phyloP scores from a whole-genome alignment of 2,329 filamentous ascomycete genomes.

The Plectosphaerella plurivora region DNA sequence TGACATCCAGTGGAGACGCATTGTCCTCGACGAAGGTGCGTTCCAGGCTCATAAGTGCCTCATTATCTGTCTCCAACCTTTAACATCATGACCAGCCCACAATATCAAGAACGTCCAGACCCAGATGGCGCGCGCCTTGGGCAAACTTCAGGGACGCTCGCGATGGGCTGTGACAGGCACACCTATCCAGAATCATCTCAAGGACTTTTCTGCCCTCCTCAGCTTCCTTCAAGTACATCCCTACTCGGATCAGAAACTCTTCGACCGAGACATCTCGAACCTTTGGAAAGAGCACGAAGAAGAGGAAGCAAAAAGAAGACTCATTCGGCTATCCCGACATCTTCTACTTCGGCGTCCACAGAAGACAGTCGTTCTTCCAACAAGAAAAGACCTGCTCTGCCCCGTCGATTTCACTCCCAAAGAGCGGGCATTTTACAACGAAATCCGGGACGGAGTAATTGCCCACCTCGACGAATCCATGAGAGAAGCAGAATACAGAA shows the following conservation, averaged over 20 bases:
- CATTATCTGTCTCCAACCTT: neutral
- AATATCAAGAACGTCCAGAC: conserved; percentile 30
- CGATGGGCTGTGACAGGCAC: conserved; percentile 46
- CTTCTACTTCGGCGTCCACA: conserved; percentile 36
- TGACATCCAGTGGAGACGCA: conserved; percentile 27
- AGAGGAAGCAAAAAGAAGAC: conserved; percentile 29
- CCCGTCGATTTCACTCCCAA: conserved; percentile 27
- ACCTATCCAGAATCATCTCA: conserved; percentile 40
- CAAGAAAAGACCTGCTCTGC: conserved; percentile 23
- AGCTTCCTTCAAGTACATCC: conserved; percentile 37
- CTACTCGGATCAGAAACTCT: conserved; percentile 29
- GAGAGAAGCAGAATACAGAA: neutral
- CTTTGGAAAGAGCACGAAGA: conserved; percentile 32
- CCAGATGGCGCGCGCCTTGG: conserved; percentile 29
- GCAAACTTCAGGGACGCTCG: conserved; percentile 25
- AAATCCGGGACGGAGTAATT: conserved; percentile 19
- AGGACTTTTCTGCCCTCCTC: conserved; percentile 36
- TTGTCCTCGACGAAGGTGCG: conserved; percentile 35
- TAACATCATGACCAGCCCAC: conserved; percentile 26
- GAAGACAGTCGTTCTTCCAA: conserved; percentile 30
- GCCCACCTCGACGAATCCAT: conserved; percentile 28
- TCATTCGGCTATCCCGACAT: conserved; percentile 31
- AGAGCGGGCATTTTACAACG: conserved; percentile 31
- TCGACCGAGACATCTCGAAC: conserved; percentile 30
- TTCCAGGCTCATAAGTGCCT: neutral